Conservation (phyloP, 225 moss, liverwort and hornwort species). For the Physcomitrellopsis africana region DNA sequence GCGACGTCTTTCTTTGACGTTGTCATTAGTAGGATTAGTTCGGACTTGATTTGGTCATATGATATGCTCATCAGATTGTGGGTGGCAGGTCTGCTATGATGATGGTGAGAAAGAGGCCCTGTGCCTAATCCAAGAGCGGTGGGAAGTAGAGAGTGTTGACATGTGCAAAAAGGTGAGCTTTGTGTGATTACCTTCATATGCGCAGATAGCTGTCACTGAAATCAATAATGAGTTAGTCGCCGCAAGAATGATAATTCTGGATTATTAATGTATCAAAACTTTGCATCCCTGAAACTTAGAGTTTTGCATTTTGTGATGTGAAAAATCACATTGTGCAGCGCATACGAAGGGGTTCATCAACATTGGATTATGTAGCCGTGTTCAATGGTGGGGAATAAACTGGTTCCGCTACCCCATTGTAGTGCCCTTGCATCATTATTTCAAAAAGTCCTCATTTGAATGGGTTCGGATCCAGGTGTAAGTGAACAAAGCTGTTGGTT, state of each 20-base stretch:
- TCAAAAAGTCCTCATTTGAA: background rate
- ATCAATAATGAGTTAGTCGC: background rate
- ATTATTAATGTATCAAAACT: background rate
- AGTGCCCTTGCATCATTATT: background rate
- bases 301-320: background rate
- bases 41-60: background rate
- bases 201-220: background rate
- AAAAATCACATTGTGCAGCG: slow-evolving; percentile 23
- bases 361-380: slow-evolving; percentile 12
- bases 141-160: slow-evolving; percentile 40
- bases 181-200: background rate
- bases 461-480: slow-evolving; percentile 1
- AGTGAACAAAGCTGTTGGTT: slow-evolving; percentile 17
- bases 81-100: slow-evolving; percentile 43
- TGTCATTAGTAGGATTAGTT: background rate
- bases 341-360: slow-evolving; percentile 19
- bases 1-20: background rate
- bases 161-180: slow-evolving; percentile 33
- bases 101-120: slow-evolving; percentile 46
- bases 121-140: slow-evolving; percentile 42
- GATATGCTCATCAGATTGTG: slow-evolving; percentile 8
- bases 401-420: background rate
- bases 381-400: slow-evolving; percentile 27
- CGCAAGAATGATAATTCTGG: background rate
- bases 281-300: background rate